Evolutionary conservation across 352 stramenopile genomes (phyloP).

Genomic region (Pythium volutum): DNA sequence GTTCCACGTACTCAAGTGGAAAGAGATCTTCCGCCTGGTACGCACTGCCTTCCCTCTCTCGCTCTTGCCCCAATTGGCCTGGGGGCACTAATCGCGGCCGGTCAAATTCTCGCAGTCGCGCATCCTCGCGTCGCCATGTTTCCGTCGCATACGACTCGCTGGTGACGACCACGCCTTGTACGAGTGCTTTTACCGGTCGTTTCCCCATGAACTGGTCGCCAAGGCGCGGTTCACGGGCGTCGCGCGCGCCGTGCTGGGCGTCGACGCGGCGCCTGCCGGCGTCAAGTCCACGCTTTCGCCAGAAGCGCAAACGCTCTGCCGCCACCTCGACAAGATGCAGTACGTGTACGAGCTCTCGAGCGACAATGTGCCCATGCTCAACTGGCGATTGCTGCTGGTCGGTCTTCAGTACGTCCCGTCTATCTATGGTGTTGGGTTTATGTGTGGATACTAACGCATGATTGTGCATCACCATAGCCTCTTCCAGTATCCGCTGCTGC

Average conservation of each 20-base stretch:
- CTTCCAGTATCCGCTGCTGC: constrained; percentile 55
- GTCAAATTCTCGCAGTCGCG: constrained; percentile 29
- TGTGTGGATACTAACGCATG: neutral
- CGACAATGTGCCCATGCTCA: constrained; percentile 51
- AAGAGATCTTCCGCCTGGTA: constrained; percentile 51
- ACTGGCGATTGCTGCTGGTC: constrained; percentile 65
- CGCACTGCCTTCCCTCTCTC: neutral
- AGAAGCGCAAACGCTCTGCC: constrained; percentile 36
- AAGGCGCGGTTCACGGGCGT: constrained; percentile 70
- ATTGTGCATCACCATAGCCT: constrained; percentile 36
- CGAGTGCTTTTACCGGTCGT: constrained; percentile 66
- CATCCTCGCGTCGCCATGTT: constrained; percentile 37
- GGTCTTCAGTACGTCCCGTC: constrained; percentile 36
- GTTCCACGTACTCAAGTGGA: constrained; percentile 66
- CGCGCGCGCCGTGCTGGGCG: constrained; percentile 49
- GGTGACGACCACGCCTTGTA: constrained; percentile 64
- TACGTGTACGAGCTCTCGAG: constrained; percentile 54
- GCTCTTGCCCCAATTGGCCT: too few species aligned
- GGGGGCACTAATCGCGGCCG: too few species aligned
- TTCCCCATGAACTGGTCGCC: constrained; percentile 61
- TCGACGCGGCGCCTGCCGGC: constrained; percentile 27
- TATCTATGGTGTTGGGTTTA: neutral
- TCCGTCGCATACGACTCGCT: constrained; percentile 46
- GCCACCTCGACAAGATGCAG: constrained; percentile 58
- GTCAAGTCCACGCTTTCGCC: constrained; percentile 20